Conservation (phyloP, 176 grass and related monocot genomes). For the Chloris gayana region DNA sequence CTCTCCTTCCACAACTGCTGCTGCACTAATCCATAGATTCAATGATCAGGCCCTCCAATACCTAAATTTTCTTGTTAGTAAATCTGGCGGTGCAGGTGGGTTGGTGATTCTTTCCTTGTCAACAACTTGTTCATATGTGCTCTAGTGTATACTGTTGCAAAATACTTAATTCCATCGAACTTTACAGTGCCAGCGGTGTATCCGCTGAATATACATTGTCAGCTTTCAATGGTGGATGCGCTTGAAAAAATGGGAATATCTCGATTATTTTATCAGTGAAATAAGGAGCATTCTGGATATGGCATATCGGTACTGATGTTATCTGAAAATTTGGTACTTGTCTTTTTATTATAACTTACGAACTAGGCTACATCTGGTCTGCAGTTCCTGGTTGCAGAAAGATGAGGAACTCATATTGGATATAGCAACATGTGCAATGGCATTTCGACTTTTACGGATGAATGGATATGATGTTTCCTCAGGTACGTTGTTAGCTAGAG, state of each 20-base stretch:
- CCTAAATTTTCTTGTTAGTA: conserved; percentile 48
- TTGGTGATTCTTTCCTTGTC: neutral
- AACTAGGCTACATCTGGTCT: conserved; percentile 30
- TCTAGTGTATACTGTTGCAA: neutral
- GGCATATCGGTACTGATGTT: conserved; percentile 48
- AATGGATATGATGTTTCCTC: conserved; percentile 81
- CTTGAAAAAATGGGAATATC: conserved; percentile 71
- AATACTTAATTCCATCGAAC: neutral
- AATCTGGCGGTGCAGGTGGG: conserved; percentile 63
- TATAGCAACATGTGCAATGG: conserved; percentile 61
- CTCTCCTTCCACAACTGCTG: conserved; percentile 70
- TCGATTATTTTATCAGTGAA: conserved; percentile 47
- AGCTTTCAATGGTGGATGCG: conserved; percentile 62
- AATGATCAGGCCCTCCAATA: conserved; percentile 62
- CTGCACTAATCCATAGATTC: conserved; percentile 42
- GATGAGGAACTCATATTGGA: conserved; percentile 65
- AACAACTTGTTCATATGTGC: neutral
- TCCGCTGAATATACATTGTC: conserved; percentile 48
- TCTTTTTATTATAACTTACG: neutral
- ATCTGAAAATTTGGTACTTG: neutral
- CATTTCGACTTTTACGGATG: conserved; percentile 74
- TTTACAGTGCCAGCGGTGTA: conserved; percentile 63
- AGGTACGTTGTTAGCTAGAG: conserved; percentile 36
- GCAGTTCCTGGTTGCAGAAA: conserved; percentile 69
- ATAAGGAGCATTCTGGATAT: conserved; percentile 67